phyloP scores from a whole-genome alignment of 805 yeast species.

The Saccharomyces cerevisiae region DNA sequence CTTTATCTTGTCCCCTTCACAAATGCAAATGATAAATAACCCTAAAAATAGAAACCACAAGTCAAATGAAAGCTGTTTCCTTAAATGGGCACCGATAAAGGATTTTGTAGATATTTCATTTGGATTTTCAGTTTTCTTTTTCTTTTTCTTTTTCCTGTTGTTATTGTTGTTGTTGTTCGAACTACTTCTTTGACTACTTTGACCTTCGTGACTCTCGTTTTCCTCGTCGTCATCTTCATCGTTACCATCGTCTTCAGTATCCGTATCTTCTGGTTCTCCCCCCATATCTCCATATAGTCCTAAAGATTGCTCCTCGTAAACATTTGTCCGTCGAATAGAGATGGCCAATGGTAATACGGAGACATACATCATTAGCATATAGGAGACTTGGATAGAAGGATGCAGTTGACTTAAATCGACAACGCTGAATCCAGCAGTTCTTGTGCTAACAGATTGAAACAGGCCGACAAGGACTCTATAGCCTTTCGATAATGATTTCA shows the following conservation, averaged over 20 bases:
- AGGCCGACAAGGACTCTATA: conserved; percentile 72
- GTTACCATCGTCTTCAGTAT: conserved; percentile 18
- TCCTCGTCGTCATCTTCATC: conserved; percentile 1
- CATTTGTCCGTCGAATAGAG: conserved; percentile 92
- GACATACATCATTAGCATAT: conserved; percentile 95
- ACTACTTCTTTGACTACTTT: conserved; percentile 15
- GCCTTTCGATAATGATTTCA: conserved; percentile 54
- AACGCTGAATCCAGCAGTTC: conserved; percentile 88
- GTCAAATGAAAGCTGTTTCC: conserved; percentile 88
- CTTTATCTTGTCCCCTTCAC: conserved; percentile 60
- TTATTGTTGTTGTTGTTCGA: conserved; percentile 9
- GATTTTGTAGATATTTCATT: conserved; percentile 29
- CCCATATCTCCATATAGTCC: conserved; percentile 62
- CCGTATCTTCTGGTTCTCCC: conserved; percentile 22
- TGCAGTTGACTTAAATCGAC: conserved; percentile 63
- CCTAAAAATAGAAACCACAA: conserved; percentile 90
- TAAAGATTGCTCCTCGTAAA: conserved; percentile 91
- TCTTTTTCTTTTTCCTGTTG: conserved; percentile 6
- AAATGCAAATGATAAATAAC: conserved; percentile 74
- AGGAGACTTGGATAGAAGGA: conserved; percentile 89
- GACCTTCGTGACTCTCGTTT: conserved; percentile 6
- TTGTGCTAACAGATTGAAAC: conserved; percentile 82
- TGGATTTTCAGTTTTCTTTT: conserved; percentile 27
- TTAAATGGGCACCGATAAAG: conserved; percentile 77
- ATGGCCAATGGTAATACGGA: conserved; percentile 95